A percentile compares a stretch with the other conserved stretches of the same genome.
phyloP scores from a whole-genome alignment of 1,139 yeast genomes.

The Kodamaea suecica region DNA sequence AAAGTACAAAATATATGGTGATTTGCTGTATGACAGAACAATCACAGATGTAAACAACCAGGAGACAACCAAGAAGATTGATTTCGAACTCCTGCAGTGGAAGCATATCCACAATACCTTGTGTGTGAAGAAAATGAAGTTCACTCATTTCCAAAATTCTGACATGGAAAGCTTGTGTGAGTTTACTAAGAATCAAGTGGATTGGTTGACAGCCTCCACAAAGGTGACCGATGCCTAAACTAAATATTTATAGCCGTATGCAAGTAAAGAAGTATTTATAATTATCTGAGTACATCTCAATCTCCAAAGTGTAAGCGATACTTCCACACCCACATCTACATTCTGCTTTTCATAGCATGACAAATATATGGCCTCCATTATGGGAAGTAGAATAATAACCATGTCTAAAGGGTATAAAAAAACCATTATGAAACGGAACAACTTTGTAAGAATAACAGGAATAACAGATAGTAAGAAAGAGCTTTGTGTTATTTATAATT shows the following conservation, averaged over 20 bases:
- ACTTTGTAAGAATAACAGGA: no score
- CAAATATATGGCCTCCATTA: no score
- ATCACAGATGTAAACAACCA: constrained; percentile 8
- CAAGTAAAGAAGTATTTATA: no score
- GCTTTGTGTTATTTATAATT: constrained; percentile 21
- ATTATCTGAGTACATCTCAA: no score
- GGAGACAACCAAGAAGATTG: constrained; percentile 14
- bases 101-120: constrained; percentile 25
- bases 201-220: constrained; percentile 18
- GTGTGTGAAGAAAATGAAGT: constrained; percentile 26
- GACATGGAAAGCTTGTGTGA: constrained; percentile 26
- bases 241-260: no score
- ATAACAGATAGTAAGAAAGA: no score
- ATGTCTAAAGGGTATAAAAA: neutral
- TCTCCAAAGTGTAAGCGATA: no score
- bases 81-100: constrained; percentile 40
- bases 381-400: no score
- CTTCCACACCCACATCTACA: no score
- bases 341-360: no score
- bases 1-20: constrained; percentile 31
- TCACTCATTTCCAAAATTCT: constrained; percentile 25
- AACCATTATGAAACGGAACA: no score
- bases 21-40: constrained; percentile 19
- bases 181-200: constrained; percentile 29
- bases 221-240: no score